These are phyloP conservation scores for Yamadazyma sp. DNA, from an alignment of 805 yeast species.

Conservation along the genomic window DNA sequence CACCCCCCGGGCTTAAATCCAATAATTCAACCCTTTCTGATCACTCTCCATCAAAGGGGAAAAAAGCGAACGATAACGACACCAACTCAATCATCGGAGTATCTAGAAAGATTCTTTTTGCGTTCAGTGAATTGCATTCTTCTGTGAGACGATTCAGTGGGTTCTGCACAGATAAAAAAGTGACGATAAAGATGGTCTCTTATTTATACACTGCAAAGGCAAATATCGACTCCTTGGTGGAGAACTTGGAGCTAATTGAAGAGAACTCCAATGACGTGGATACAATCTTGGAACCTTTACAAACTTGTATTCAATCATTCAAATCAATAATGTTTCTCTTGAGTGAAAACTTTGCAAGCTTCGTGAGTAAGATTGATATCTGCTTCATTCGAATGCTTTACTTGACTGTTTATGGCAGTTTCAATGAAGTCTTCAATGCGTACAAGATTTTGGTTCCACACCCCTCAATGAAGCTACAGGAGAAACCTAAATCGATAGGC, in stretches of 20 bases:
- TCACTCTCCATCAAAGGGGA: slow-evolving; percentile 5
- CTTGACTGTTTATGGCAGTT: slow-evolving; percentile 59
- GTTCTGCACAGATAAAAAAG: slow-evolving; percentile 55
- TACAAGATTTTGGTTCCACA: slow-evolving; percentile 44
- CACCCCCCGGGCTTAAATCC: slow-evolving; percentile 11
- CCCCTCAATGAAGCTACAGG: slow-evolving; percentile 6
- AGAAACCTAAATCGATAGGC: slow-evolving; percentile 11
- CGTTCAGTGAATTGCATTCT: slow-evolving; percentile 64
- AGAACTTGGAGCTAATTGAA: slow-evolving; percentile 50
- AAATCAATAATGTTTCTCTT: slow-evolving; percentile 50
- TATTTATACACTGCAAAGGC: slow-evolving; percentile 51
- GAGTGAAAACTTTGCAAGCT: slow-evolving; percentile 46
- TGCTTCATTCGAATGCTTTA: slow-evolving; percentile 65
- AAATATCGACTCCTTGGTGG: slow-evolving; percentile 57
- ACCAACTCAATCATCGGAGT: slow-evolving; percentile 36
- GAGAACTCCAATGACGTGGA: slow-evolving; percentile 33
- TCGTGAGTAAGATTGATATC: slow-evolving; percentile 59
- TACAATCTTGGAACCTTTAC: slow-evolving; percentile 30
- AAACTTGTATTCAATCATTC: slow-evolving; percentile 45
- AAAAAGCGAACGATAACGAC: slow-evolving; percentile 14
- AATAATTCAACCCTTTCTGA: slow-evolving; percentile 1
- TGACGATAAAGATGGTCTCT: slow-evolving; percentile 54
- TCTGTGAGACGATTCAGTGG: slow-evolving; percentile 56
- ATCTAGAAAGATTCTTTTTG: slow-evolving; percentile 60
- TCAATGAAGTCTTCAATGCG: slow-evolving; percentile 68